Base-by-base conservation (phyloP, 2,329 filamentous ascomycete genomes). In the Torrubiellomyces zombiae region DNA sequence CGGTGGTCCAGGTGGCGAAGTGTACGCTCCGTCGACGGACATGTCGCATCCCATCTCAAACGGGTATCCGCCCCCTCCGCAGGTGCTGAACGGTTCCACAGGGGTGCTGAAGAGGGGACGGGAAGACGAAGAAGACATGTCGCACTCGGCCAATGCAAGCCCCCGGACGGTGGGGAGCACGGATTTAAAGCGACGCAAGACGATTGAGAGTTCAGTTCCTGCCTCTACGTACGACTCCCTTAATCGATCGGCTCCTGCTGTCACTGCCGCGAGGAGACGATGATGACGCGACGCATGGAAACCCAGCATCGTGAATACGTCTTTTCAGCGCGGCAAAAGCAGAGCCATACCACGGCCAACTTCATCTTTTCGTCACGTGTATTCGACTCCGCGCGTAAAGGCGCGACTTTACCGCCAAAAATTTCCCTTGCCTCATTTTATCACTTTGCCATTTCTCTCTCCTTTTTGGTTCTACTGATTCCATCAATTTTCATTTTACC, bases 111-210 rank as follows among this genome's bases (percentile, higher is more conserved):
- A 64, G 44, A 48, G 60, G 27, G 52, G 55, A 3, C 57, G 60
- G 8, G 59, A 63, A 16, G 75, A 81, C 16, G 67, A 72, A 12
- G 70, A 75, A 14, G 56, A 61, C 13, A 32, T 58, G 29, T 58
- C 63, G 25, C 72, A 77, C 9, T 66, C 75, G 13, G 62, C 68
- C 19, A 73, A 63, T 41, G 65, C 65, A 21, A 44, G 38, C 10
- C 29, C 41, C 13, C 38, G 37, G 12, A 28, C 35, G 13, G 39
- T 46, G 37, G 42, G 39, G 8, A 68, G 74, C 21, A 54, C 72
- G 33, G 67, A 77, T 13, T 50, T 76, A 30, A 91, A 91, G 56
- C 72, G 82, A 37, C 73, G 80, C 34, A 86, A 85, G 59, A 85
- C 78, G 1, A 65, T 70, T 33, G 73, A 80, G 38, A 55, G 60